Conservation (phyloP, 768 basidiomycete species). For the Russula ochroleuca region DNA sequence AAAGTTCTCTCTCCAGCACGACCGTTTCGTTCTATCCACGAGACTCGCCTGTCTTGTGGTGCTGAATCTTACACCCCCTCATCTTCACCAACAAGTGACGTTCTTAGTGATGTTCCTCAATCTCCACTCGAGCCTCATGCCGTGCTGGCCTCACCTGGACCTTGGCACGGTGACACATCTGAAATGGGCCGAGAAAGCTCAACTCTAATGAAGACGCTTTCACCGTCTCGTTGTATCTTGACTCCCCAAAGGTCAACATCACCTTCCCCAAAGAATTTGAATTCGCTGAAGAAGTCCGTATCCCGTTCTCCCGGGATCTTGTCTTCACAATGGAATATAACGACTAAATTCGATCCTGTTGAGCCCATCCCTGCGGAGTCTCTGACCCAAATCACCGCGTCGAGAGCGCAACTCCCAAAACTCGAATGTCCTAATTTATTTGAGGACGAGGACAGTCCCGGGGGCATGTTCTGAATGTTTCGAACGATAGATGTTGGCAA, state of each 20-base stretch:
- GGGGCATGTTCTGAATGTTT: not conserved
- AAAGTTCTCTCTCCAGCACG: not conserved
- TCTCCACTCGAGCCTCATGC: not conserved
- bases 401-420: not conserved
- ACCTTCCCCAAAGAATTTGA: not conserved
- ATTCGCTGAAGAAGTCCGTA: not conserved
- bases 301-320: not conserved
- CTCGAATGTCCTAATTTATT: constrained; percentile 16
- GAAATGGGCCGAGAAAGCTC: not conserved
- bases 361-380: not conserved
- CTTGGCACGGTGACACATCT: not conserved
- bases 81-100: not conserved
- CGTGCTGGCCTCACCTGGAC: not conserved
- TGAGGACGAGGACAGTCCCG: constrained; percentile 1
- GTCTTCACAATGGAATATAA: not conserved
- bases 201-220: not conserved
- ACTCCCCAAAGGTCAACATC: constrained; percentile 2
- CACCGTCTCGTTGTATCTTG: not conserved
- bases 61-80: not conserved
- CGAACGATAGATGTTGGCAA: not conserved
- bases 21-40: not conserved
- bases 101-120: not conserved
- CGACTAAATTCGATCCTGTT: constrained; percentile 6
- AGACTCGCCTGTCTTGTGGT: not conserved
- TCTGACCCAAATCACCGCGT: not conserved